phyloP scores from a whole-genome alignment of 2,329 filamentous ascomycete genomes.

The Exophiala calicioides region DNA sequence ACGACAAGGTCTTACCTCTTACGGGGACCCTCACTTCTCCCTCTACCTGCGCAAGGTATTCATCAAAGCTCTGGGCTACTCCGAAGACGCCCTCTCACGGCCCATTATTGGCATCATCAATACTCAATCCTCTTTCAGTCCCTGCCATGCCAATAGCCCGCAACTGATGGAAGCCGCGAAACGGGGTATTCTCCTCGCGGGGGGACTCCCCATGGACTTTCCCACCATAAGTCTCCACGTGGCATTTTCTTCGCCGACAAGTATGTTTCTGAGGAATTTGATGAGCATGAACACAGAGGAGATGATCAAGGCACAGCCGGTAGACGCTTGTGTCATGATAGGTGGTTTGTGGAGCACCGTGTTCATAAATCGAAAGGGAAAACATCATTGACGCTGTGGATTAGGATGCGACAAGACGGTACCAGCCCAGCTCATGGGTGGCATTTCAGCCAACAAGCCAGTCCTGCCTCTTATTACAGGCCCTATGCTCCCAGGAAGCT shows the following conservation, averaged over 20 bases:
- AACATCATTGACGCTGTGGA: no score
- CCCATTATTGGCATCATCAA: slow-evolving; percentile 74
- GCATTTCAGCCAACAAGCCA: slow-evolving; percentile 72
- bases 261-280: slow-evolving; percentile 72
- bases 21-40: slow-evolving; percentile 74
- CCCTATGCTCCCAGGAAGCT: slow-evolving; percentile 72
- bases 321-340: slow-evolving; percentile 68
- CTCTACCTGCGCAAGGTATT: slow-evolving; percentile 75
- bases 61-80: slow-evolving; percentile 74
- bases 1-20: slow-evolving; percentile 65
- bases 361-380: no score
- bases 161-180: slow-evolving; percentile 71
- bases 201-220: slow-evolving; percentile 70
- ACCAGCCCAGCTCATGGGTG: slow-evolving; percentile 74
- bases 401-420: slow-evolving; percentile 76
- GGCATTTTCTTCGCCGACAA: slow-evolving; percentile 68
- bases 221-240: slow-evolving; percentile 73
- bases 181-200: slow-evolving; percentile 65
- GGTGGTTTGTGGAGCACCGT: no score
- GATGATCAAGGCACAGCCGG: slow-evolving; percentile 71
- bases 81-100: slow-evolving; percentile 67
- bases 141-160: slow-evolving; percentile 71
- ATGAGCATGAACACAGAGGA: slow-evolving; percentile 82
- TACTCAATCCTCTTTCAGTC: slow-evolving; percentile 72
- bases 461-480: slow-evolving; percentile 69